Evolutionary conservation across 2,329 filamentous ascomycete genomes (phyloP), one percentile per base, ranked within the genome.

Genomic region (Fusarium hostae): DNA sequence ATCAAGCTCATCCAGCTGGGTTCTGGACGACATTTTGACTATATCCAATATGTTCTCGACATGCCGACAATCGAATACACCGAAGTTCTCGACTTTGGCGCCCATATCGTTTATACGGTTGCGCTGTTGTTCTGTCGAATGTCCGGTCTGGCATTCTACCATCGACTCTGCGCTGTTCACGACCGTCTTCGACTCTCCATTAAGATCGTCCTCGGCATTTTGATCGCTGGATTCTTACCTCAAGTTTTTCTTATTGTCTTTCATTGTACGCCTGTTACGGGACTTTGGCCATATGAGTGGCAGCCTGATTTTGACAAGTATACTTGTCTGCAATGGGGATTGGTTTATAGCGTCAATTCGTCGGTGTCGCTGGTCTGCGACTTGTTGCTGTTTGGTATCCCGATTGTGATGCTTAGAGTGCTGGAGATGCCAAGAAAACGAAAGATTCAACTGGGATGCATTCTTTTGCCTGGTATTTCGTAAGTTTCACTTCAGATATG

Each of bases 131-230:
- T 85, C 15, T 86, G 86, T 63, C 84, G 86, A 16, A 74, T 87
- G 2, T 87, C 86, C 1, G 86, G 86, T 66, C 78, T 88, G 8
- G 85, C 86, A 0, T 86, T 88, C 60, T 88, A 87, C 74, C 79
- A 81, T 55, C 83, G 85, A 6, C 78, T 88, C 6, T 83, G 83
- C 66, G 78, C 77, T 9, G 74, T 82, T 26, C 78, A 84, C 73
- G 56, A 76, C 44, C 71, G 77, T 32, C 80, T 85, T 10, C 75
- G 75, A 8, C 58, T 80, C 6, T 71, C 79, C 8, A 84, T 85
- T 48, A 78, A 75, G 35, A 56, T 80, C 20, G 78, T 82, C 2
- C 78, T 79, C 24, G 79, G 72, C 6, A 66, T 84, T 37, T 72
- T 86, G 24, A 69, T 83, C 37, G 81, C 78, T 10, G 83, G 82